A percentile compares a stretch with the other conserved stretches of the same genome.
phyloP scores from a whole-genome alignment of 2,329 filamentous ascomycete species.

The Arthrobotrys entomopaga region DNA sequence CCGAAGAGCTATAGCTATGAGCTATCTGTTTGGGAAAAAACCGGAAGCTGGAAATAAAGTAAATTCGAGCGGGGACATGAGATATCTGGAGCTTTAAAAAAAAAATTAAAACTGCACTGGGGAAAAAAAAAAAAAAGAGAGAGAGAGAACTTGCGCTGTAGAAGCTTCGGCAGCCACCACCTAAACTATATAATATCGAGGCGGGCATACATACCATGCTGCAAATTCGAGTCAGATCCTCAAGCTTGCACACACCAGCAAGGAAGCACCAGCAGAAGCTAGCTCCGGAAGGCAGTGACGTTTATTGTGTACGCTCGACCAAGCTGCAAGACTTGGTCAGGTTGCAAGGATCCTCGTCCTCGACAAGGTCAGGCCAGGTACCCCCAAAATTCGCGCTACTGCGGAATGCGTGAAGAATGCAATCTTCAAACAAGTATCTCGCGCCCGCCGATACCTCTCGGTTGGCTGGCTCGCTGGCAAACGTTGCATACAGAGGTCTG shows the following conservation, averaged over 20 bases:
- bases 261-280: slow-evolving; percentile 4
- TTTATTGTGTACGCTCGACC: slow-evolving; percentile 46
- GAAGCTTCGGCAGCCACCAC: slow-evolving; percentile 25
- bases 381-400: slow-evolving; percentile 49
- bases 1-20: neutral
- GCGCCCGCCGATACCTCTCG: slow-evolving; percentile 34
- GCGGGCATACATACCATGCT: slow-evolving; percentile 38
- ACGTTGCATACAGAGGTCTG: slow-evolving; percentile 40
- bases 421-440: slow-evolving; percentile 33
- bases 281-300: slow-evolving; percentile 43
- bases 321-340: slow-evolving; percentile 36
- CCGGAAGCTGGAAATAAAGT: neutral
- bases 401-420: slow-evolving; percentile 30
- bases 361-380: slow-evolving; percentile 24
- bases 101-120: neutral
- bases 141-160: neutral
- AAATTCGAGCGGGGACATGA: neutral
- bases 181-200: slow-evolving; percentile 46
- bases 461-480: slow-evolving; percentile 43
- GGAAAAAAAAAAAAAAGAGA: neutral
- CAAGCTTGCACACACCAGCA: slow-evolving; percentile 18
- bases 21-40: neutral
- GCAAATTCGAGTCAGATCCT: slow-evolving; percentile 44
- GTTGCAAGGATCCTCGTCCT: slow-evolving; percentile 35
- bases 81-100: slow-evolving; percentile 5